Base-by-base conservation (phyloP, 176 grass and related monocot genomes). In the Aegilops longissima region DNA sequence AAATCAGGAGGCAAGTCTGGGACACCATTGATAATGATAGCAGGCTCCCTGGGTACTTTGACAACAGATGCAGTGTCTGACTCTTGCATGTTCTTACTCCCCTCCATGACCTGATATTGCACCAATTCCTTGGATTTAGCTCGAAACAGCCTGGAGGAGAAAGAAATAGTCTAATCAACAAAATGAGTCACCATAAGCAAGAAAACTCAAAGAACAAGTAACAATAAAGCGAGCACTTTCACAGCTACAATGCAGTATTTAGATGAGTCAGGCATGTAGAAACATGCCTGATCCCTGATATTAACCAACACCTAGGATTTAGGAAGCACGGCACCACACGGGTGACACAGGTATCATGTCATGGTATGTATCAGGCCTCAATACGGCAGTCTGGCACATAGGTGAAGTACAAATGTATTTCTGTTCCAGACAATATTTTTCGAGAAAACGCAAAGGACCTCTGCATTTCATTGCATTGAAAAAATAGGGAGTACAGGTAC, bases 11-110 rank as follows among this genome's bases (percentile, higher is more conserved):
- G 65, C 34, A 93, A 59, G 70, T 73, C 73, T 52, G 93, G 96
- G 73, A 96, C 70, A 31, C 96, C 96, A 73, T 83, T 94, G 86
- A 98, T 91, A 84, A 98, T 78, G 45, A 98, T 88, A 29, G 88
- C 93, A 76, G 96, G 93, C 81, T 98, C 96, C 85, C 88, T 90
- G n/a, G 74, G 27, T 72, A 94, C 87, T 91, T 92, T 87, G 61
- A 85, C 79, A 44, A 91, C 83, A 91, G 33, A 52, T 75, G 82
- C 49, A 82, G 76, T 77, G 45, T 86, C 80, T 80, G 87, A 77
- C 14, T 93, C 52, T 85, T 77, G 77, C 11, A 31, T 70, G 77
- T 36, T 14, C 74, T 80, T 61, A 82, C 29, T 35, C 56, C 39
- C 81, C 70, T 91, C 86, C 92, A 98, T 96, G 61, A 21, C 84